Percentiles rank a stretch among this genome's conserved stretches.
Evolutionary conservation across 345 rosid species (phyloP).

Genomic region (Geranium brycei): DNA sequence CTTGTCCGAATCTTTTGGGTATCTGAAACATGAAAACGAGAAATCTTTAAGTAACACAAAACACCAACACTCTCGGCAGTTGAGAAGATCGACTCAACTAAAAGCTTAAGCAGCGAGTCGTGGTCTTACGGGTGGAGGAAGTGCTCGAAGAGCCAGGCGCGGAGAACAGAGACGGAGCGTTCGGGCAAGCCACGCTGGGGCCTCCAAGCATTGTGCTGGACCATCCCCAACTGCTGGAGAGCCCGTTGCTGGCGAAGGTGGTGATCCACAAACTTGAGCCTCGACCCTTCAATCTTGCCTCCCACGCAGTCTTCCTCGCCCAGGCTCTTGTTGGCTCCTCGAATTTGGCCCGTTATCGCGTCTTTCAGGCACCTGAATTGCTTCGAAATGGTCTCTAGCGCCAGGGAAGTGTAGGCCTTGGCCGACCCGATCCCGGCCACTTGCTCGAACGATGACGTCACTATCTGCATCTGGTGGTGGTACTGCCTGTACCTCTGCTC

Average conservation of each 20-base stretch:
- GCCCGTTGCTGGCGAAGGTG: conserved; percentile 91
- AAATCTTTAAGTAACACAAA: background rate
- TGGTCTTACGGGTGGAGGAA: conserved; percentile 85
- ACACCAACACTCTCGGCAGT: too few species aligned
- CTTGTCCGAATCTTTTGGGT: conserved; percentile 94
- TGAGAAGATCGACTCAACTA: background rate
- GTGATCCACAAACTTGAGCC: conserved; percentile 84
- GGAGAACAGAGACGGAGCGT: conserved; percentile 85
- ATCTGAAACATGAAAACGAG: conserved; percentile 27
- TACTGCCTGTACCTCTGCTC: conserved; percentile 96
- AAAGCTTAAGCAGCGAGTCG: background rate
- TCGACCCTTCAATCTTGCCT: conserved; percentile 71
- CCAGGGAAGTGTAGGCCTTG: conserved; percentile 76
- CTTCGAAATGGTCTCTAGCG: conserved; percentile 84
- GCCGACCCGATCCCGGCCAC: conserved; percentile 84
- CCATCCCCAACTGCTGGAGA: conserved; percentile 90
- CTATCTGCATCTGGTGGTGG: conserved; percentile 89
- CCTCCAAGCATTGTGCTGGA: conserved; percentile 99
- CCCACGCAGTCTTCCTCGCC: conserved; percentile 81
- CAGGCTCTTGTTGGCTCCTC: conserved; percentile 66
- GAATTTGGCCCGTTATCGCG: conserved; percentile 73
- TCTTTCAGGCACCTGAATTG: conserved; percentile 90
- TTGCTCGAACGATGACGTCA: conserved; percentile 76
- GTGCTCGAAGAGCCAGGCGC: conserved; percentile 98
- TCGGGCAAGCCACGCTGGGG: conserved; percentile 97